These are phyloP conservation scores for Bipolaris sorokiniana DNA, from an alignment of 2,329 filamentous ascomycete genomes.

Conservation along the genomic window DNA sequence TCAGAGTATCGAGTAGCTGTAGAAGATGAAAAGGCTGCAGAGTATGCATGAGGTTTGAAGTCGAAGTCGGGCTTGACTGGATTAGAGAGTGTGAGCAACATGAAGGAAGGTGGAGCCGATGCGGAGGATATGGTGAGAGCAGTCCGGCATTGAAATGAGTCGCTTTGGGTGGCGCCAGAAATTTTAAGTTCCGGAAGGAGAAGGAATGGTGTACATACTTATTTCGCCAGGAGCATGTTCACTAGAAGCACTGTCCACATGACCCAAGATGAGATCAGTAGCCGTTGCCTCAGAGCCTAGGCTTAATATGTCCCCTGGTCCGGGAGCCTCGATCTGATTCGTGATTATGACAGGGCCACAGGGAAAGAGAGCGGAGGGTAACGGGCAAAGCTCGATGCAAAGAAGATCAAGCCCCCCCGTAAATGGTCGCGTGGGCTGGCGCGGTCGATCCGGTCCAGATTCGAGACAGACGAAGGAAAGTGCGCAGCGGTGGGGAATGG, in stretches of 20 bases:
- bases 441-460: constrained; percentile 44
- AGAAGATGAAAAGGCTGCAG: constrained; percentile 50
- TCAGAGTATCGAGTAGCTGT: constrained; percentile 49
- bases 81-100: constrained; percentile 60
- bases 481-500: constrained; percentile 41
- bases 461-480: constrained; percentile 37
- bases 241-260: constrained; percentile 45
- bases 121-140: constrained; percentile 23
- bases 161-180: constrained; percentile 33
- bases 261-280: constrained; percentile 40
- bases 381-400: constrained; percentile 40
- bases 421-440: constrained; percentile 44
- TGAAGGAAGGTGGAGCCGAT: constrained; percentile 40
- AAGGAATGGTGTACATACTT: constrained; percentile 48
- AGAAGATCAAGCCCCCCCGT: constrained; percentile 46
- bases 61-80: constrained; percentile 56
- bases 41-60: constrained; percentile 58
- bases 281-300: constrained; percentile 43
- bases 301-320: constrained; percentile 44
- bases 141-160: constrained; percentile 46
- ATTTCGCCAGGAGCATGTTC: constrained; percentile 39
- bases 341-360: constrained; percentile 43
- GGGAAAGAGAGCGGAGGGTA: constrained; percentile 34
- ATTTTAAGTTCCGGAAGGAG: constrained; percentile 40
- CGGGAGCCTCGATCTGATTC: constrained; percentile 43